Evolutionary conservation across 495 filamentous ascomycete species (phyloP), one percentile per base, ranked within the genome.

Genomic region (Thermothielavioides terrestris): DNA sequence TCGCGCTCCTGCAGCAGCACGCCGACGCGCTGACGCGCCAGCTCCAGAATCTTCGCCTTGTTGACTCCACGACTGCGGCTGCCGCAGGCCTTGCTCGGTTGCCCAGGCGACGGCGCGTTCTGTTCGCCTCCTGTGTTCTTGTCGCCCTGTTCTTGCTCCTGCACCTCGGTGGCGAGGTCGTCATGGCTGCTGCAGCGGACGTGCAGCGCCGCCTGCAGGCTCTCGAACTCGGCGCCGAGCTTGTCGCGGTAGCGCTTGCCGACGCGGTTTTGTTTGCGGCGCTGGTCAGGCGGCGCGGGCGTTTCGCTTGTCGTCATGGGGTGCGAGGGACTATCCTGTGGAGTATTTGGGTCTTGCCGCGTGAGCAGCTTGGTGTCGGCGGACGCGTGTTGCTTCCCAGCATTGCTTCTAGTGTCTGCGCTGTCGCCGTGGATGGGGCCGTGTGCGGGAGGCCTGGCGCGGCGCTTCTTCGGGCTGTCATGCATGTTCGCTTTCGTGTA

Each of bases 181-280:
- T 49, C 47, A 15, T 18, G 8, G 1, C 21, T 4, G 21, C 18
- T 18, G 28, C 17, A n/a, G 26, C 3, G 30, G 23, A 46, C 10
- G 11, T 25, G 51, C 38, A 64, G 38, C 1, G 50, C 44, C 7
- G 37, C 42, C 15, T 61, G 57, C 44, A 67, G 49, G 5, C 14
- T 47, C 30, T 64, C 58, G 30, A 66, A 67, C 28, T 64, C 49
- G 17, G 51, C 48, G 45, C 54, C 63, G 7, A 64, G 56, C 35
- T 61, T 58, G 46, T 56, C 59, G 15, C 64, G 60, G 42, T 67
- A 67, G 21, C 62, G 52, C 40, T 60, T 62, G 40, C 66, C 65
- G 42, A 65, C 58, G 46, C 39, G 40, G 47, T 69, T 64, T 8
- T 55, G 31, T 8, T 44, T 41, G 2, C 14, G 31, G 32, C 32